phyloP scores from a whole-genome alignment of 2,329 filamentous ascomycete species.

The Macroventuria anomochaeta region DNA sequence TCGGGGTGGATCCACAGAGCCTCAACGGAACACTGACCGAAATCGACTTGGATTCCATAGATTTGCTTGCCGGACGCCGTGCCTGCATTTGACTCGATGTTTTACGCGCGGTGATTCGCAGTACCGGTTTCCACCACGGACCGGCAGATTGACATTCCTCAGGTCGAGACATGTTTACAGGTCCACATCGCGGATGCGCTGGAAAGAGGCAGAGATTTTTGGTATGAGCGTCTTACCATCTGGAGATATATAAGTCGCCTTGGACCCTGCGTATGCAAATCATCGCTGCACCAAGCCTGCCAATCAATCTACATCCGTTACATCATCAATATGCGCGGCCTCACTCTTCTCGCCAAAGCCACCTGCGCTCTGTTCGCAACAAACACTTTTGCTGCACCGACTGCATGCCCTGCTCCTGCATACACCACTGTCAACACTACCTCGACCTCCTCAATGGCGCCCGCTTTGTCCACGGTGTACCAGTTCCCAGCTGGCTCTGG shows the following conservation, averaged over 20 bases:
- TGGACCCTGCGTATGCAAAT: slow-evolving; percentile 4
- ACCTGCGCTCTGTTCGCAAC: slow-evolving; percentile 11
- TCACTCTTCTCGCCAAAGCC: slow-evolving; percentile 6
- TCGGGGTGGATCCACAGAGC: slow-evolving; percentile 17
- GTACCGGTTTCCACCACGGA: slow-evolving; percentile 5
- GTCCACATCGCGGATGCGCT: slow-evolving; percentile 12
- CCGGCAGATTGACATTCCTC: neutral
- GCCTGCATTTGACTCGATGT: slow-evolving; percentile 4
- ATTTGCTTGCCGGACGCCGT: slow-evolving; percentile 5
- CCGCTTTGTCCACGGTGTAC: slow-evolving; percentile 8
- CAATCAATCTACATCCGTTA: slow-evolving; percentile 1
- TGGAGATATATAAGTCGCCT: slow-evolving; percentile 6
- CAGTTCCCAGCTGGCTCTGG: slow-evolving; percentile 13
- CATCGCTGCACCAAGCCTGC: slow-evolving; percentile 8
- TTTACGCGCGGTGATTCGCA: slow-evolving; percentile 3
- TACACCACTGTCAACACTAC: neutral
- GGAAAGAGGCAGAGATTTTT: slow-evolving; percentile 16
- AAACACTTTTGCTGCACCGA: slow-evolving; percentile 5
- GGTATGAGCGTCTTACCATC: neutral
- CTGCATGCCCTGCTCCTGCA: slow-evolving; percentile 5
- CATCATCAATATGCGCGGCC: slow-evolving; percentile 12
- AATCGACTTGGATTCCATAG: slow-evolving; percentile 2
- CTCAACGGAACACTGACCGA: slow-evolving; percentile 14
- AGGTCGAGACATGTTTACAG: slow-evolving; percentile 10
- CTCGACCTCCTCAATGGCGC: neutral